Conservation (phyloP, 1,284 basidiomycete species). For the Trametes versicolor region DNA sequence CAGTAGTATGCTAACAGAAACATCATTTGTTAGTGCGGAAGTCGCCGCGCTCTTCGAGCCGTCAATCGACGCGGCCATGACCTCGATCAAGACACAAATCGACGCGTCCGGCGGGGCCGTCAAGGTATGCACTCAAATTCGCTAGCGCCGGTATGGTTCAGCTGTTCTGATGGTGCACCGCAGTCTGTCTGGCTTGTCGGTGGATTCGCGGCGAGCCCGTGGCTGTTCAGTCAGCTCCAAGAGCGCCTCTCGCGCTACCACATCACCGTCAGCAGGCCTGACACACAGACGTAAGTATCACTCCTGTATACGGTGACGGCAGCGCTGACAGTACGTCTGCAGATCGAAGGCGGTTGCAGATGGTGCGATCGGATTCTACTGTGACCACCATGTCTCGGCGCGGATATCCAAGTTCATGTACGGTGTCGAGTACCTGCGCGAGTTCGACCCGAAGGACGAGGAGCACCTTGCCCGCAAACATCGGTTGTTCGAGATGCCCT, state of each 20-base stretch:
- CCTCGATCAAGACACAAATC: conserved; percentile 76
- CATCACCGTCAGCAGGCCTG: conserved; percentile 75
- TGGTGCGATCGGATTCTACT: conserved; percentile 83
- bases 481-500: conserved; percentile 76
- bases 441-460: conserved; percentile 68
- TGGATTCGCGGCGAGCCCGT: conserved; percentile 82
- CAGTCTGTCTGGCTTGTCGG: conserved; percentile 82
- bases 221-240: conserved; percentile 79
- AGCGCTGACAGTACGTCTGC: background rate
- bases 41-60: conserved; percentile 81
- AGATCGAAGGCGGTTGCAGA: conserved; percentile 86
- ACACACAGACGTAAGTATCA: conserved; percentile 70
- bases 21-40: conserved; percentile 51
- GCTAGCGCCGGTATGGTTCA: background rate
- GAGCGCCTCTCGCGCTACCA: conserved; percentile 63
- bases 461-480: conserved; percentile 72
- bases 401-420: conserved; percentile 83
- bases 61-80: conserved; percentile 74
- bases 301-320: background rate
- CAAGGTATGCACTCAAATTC: conserved; percentile 52
- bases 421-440: conserved; percentile 79
- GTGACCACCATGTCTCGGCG: conserved; percentile 82
- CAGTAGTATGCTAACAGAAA: background rate
- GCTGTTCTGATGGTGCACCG: background rate
- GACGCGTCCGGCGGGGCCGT: conserved; percentile 71